These are phyloP conservation scores for Boletus vermiculosoides DNA, from an alignment of 768 basidiomycete species.

Conservation along the genomic window DNA sequence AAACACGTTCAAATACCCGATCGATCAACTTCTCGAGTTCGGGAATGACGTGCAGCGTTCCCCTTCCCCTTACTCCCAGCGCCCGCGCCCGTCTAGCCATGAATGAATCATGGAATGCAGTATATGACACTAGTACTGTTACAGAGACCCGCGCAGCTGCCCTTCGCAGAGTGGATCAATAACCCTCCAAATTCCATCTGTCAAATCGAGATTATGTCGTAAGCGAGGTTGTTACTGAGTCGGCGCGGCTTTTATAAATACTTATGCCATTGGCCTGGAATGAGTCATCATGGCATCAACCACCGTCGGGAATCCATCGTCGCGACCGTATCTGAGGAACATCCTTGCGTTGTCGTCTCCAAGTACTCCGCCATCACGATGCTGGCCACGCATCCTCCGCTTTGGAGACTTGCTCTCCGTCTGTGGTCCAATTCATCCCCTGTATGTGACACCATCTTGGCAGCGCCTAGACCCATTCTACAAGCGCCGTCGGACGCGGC, in stretches of 20 bases:
- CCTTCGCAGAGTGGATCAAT: background rate
- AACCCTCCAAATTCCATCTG: background rate
- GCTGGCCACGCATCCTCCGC: background rate
- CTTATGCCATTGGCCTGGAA: background rate
- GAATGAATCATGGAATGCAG: background rate
- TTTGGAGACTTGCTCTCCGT: slow-evolving; percentile 3
- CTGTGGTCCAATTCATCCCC: too few relatives aligned
- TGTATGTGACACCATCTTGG: background rate
- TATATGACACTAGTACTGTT: background rate
- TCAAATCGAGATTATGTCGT: background rate
- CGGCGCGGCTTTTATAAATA: background rate
- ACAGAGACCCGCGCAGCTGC: background rate
- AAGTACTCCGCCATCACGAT: background rate
- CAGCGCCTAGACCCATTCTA: background rate
- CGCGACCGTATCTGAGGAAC: background rate
- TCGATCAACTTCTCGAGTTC: background rate
- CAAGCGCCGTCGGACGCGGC: background rate
- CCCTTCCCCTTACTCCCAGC: background rate
- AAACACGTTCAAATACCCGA: slow-evolving; percentile 3
- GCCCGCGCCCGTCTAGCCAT: background rate
- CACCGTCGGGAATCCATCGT: background rate
- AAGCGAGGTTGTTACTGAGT: background rate
- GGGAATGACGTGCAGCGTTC: background rate
- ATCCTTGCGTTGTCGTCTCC: background rate
- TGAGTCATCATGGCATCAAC: background rate